Conservation (phyloP, 75 land plant genomes). For the Selaginella tamariscina region DNA sequence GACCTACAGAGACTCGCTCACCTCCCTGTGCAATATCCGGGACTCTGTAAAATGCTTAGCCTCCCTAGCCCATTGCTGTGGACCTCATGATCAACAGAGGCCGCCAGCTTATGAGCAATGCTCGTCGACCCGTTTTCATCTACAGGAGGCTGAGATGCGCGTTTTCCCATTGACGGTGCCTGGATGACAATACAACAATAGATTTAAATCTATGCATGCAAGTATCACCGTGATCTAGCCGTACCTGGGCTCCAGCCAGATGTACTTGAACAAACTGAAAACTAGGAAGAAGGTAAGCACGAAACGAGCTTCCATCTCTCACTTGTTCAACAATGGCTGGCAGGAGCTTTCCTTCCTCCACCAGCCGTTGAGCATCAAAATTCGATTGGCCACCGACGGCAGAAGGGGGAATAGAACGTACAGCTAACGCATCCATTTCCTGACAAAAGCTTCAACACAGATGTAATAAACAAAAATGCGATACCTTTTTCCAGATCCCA, state of each 20-base stretch:
- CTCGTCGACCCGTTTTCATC: conserved; percentile 53
- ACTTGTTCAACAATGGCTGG: conserved; percentile 86
- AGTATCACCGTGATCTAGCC: neutral
- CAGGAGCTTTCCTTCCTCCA: conserved; percentile 63
- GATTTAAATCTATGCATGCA: neutral
- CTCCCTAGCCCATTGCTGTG: conserved; percentile 77
- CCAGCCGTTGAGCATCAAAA: conserved; percentile 63
- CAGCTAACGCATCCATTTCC: conserved; percentile 68
- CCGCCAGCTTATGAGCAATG: conserved; percentile 79
- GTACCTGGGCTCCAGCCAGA: conserved; percentile 91
- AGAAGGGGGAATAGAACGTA: conserved; percentile 86
- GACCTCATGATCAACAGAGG: conserved; percentile 33
- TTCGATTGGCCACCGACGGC: conserved; percentile 74
- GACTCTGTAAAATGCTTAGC: conserved; percentile 93
- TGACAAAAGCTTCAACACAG: conserved; percentile 34
- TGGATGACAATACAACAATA: conserved; percentile 2
- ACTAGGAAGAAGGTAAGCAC: conserved; percentile 82
- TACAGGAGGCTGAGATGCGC: conserved; percentile 27
- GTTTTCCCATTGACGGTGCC: conserved; percentile 96
- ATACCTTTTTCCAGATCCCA: conserved; percentile 83
- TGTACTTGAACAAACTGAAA: conserved; percentile 98
- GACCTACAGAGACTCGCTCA: conserved; percentile 19
- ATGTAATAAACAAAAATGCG: neutral
- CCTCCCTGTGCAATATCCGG: conserved; percentile 79
- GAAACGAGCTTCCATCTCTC: conserved; percentile 84